Base-by-base conservation (phyloP, 2,329 filamentous ascomycete species). In the Claviceps pazoutovae region DNA sequence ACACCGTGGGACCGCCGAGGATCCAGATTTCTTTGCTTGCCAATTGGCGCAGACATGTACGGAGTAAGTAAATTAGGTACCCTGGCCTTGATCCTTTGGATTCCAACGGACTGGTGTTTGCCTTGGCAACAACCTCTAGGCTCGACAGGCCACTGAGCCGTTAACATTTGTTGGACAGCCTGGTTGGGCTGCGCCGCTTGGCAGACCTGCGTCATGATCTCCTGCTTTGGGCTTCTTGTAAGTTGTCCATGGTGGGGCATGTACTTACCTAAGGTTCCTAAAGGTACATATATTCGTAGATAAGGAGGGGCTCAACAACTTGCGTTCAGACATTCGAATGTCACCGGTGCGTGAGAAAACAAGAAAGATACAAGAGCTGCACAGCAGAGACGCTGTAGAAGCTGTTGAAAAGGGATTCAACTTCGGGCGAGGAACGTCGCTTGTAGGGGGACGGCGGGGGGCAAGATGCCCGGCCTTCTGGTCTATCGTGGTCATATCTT, bases 151-250 rank as follows among this genome's bases (percentile, higher is more conserved):
- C 34, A 46, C 21, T 54, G 52, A 50, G 51, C 47, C 30, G 51
- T 55, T 49, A 11, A 11, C 23, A 7, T 26, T 26, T 54, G 48
- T 52, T 54, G 48, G 48, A 51, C 52, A 50, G 50, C 46, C 44
- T 50, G 47, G 52, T 54, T 52, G 36, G 38, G 46, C 41, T 39
- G 14, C 26, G 26, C 26, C 26, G 26, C 26, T 30, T 30, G 26
- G 26, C 26, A 30, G 26, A 11, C 26, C 37, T 45, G 19, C 30
- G 7, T 36, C 30, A 34, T 34, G 30, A 34, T 34, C 30, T 34
- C 30, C 41, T 42, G 34, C 42, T 8, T 34, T 37, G 4, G 44
- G 16, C 43, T 43, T 42, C 30, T 52, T 21, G 19, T 19, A 2
- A 19, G 19, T 19, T 19, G 42, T 43, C 41, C 26, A 37, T 41